Evolutionary conservation across 192 early-diverging fungal species (phyloP), one percentile per base, ranked within the genome.

Genomic region (Linnemannia schmuckeri): DNA sequence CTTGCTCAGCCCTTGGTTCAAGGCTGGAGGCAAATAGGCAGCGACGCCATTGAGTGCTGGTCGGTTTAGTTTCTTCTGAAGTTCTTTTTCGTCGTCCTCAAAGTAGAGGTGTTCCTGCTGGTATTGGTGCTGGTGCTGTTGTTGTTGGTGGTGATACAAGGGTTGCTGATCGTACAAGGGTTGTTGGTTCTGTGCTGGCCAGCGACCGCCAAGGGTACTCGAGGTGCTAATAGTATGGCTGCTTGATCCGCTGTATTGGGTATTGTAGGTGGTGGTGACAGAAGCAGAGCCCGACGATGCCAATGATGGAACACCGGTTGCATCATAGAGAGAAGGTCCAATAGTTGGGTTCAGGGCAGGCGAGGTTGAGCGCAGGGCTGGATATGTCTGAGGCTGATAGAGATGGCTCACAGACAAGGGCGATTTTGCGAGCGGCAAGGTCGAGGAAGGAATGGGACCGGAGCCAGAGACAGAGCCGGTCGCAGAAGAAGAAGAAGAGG

Each of bases 51-150:
- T 83, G 66, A 82, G 73, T 17, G 82, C 82, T 5, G 83, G 72
- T 47, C 82, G 78, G n/a, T 76, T 68, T 52, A 82, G 85, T 61
- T 85, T 83, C 70, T 88, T 83, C 30, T 78, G 85, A 42, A 76
- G 78, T 27, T 82, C 63, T 42, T 79, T 70, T 70, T 88, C 66
- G 57, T 90, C 80, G n/a, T 89, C 72, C 20, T 89, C 10, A 18
- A 82, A 79, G 22, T 71, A 49, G 15, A 66, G 8, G n/a, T 81
- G 55, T 24, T 75, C 78, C 35, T 77, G 57, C 47, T 88, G 57
- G 46, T 77, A 83, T 27, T 72, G 84, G 2, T 76, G 70, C 17
- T 89, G 77, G 30, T 41, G 42, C 33, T 70, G 52, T 6, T 89
- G 78, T 52, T 88, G 78, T 49, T 69, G 49, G 35, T 82, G 52